Evolutionary conservation across 768 basidiomycete species (phyloP).

Genomic region (Suillus sp.): DNA sequence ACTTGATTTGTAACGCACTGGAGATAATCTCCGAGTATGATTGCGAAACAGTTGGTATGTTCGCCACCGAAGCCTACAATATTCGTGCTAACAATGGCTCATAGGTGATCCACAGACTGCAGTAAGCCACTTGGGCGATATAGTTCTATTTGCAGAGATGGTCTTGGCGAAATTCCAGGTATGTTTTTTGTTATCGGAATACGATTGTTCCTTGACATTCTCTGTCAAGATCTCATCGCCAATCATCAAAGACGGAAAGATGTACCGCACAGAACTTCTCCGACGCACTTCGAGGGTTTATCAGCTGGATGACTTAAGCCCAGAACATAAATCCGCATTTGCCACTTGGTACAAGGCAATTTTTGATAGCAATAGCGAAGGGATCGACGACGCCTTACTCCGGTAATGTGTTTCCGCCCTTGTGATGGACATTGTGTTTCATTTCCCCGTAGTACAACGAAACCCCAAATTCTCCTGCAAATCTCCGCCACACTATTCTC

Average conservation of each 20-base stretch:
- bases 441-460: conserved; percentile 56
- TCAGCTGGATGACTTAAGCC: conserved; percentile 41
- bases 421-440: background rate
- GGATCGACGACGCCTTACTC: conserved; percentile 80
- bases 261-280: conserved; percentile 53
- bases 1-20: conserved; percentile 64
- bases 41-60: conserved; percentile 71
- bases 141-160: conserved; percentile 76
- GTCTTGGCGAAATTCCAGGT: conserved; percentile 68
- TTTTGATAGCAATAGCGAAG: conserved; percentile 76
- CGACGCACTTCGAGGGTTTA: conserved; percentile 48
- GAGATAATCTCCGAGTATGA: conserved; percentile 71
- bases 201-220: conserved; percentile 10
- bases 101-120: conserved; percentile 85
- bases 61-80: background rate
- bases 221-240: conserved; percentile 50
- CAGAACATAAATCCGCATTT: conserved; percentile 48
- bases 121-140: conserved; percentile 72
- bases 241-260: conserved; percentile 47
- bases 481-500: conserved; percentile 69
- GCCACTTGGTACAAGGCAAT: conserved; percentile 73
- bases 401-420: conserved; percentile 41
- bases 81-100: conserved; percentile 2
- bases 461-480: conserved; percentile 65
- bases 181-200: conserved; percentile 21